A percentile compares a stretch with the other conserved stretches of the same genome.
Evolutionary conservation across 1,139 yeast genomes (phyloP).

Genomic region (Yamadazyma diddensiae): DNA sequence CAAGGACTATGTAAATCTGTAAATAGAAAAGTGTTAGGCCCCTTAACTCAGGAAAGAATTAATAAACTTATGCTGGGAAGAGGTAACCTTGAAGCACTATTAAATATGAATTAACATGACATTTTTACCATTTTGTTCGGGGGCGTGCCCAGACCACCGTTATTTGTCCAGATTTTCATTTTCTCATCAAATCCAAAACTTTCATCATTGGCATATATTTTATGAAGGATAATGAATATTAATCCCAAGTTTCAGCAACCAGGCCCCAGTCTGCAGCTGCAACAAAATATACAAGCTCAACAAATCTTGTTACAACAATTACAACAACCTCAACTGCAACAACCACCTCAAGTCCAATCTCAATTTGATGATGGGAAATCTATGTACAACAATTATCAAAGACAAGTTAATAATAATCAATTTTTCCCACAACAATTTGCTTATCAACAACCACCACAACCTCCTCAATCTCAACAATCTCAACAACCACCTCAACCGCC

Average conservation of each 20-base stretch:
- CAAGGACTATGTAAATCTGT: conserved; percentile 52
- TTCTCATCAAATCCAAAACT: conserved; percentile 7
- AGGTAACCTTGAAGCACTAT: conserved; percentile 26
- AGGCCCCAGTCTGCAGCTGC: conserved; percentile 12
- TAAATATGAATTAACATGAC: no score
- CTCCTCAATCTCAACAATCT: no score
- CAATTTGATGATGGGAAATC: conserved; percentile 21
- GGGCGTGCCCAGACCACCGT: conserved; percentile 2
- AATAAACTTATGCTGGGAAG: conserved; percentile 33
- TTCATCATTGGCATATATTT: not conserved
- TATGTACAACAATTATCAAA: conserved; percentile 26
- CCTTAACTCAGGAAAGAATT: conserved; percentile 28
- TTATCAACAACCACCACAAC: conserved; percentile 16
- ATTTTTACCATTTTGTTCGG: not conserved
- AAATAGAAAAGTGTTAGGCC: conserved; percentile 38
- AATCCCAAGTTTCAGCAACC: conserved; percentile 31
- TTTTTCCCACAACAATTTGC: conserved; percentile 12
- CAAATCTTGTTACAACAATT: conserved; percentile 45
- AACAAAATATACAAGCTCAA: conserved; percentile 39
- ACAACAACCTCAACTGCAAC: conserved; percentile 21
- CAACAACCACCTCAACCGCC: conserved; percentile 17
- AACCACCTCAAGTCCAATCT: conserved; percentile 3
- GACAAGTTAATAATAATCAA: conserved; percentile 18
- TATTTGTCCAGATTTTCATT: conserved; percentile 7
- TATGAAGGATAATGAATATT: conserved; percentile 21